Conservation (phyloP, 1,284 basidiomycete genomes). For the Leccinum pallidistipes region DNA sequence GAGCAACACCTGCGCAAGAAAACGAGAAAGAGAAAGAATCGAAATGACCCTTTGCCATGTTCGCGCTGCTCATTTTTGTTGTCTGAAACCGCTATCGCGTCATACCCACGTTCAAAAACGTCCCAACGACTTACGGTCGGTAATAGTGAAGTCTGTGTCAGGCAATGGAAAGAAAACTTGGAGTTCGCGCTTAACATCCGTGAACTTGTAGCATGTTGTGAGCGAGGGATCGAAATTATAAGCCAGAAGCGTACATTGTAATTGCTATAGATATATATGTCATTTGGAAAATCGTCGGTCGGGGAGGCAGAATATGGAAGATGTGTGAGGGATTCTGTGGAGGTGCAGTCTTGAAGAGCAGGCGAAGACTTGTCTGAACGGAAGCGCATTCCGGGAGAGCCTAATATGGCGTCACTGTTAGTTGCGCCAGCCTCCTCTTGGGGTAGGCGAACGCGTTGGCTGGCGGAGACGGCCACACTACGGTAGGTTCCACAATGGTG, state of each 20-base stretch:
- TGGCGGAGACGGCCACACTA: conserved; percentile 79
- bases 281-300: conserved; percentile 72
- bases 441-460: conserved; percentile 65
- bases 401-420: conserved; percentile 44
- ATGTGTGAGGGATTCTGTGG: conserved; percentile 64
- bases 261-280: conserved; percentile 83
- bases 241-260: conserved; percentile 68
- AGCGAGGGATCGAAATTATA: conserved; percentile 18
- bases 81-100: too few species aligned
- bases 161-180: conserved; percentile 83
- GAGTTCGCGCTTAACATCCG: conserved; percentile 90
- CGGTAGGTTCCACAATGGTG: conserved; percentile 93
- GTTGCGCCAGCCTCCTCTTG: conserved; percentile 53
- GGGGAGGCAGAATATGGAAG: conserved; percentile 73
- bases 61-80: too few species aligned
- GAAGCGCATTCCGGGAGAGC: conserved; percentile 59
- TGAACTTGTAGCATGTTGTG: conserved; percentile 59
- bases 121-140: conserved; percentile 46
- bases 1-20: too few species aligned
- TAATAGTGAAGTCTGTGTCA: conserved; percentile 67
- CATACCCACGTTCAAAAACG: too few species aligned
- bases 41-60: too few species aligned
- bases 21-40: too few species aligned
- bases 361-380: conserved; percentile 43
- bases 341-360: conserved; percentile 45